These are phyloP conservation scores for Ligustrum vulgare DNA, from an alignment of 257 asterid species.

Conservation along the genomic window DNA sequence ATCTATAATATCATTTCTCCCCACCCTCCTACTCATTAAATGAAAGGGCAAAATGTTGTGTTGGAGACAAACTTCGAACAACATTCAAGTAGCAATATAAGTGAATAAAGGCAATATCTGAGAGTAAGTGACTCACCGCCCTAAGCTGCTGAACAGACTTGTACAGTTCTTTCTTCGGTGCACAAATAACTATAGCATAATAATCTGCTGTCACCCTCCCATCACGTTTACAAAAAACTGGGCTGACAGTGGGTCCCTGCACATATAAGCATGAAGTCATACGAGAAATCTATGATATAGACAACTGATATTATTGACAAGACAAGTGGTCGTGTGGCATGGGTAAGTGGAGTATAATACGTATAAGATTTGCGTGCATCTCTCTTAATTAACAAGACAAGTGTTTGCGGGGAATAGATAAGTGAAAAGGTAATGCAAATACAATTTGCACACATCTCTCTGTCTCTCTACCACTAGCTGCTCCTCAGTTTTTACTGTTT, in stretches of 20 bases:
- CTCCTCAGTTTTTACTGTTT: not conserved
- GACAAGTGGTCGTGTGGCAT: not conserved
- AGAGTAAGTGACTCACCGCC: constrained; percentile 57
- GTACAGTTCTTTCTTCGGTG: constrained; percentile 88
- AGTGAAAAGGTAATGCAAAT: not conserved
- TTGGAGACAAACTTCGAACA: constrained; percentile 13
- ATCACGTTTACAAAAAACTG: constrained; percentile 69
- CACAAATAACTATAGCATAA: constrained; percentile 88
- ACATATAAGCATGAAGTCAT: constrained; percentile 16
- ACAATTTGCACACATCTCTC: not conserved
- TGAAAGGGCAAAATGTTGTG: constrained; percentile 4
- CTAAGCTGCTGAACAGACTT: constrained; percentile 89
- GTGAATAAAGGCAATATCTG: constrained; percentile 7
- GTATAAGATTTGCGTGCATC: not conserved
- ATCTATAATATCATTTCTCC: not conserved
- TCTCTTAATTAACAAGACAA: not conserved
- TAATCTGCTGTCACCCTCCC: constrained; percentile 63
- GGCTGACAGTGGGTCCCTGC: constrained; percentile 96
- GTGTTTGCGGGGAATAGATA: not conserved
- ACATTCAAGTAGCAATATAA: constrained; percentile 4
- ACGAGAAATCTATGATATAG: constrained; percentile 6
- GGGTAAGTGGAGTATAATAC: not conserved
- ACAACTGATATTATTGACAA: not conserved
- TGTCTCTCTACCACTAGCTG: not conserved
- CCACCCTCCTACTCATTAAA: not conserved